A percentile compares a stretch with the other conserved stretches of the same genome.
Evolutionary conservation across 192 early-diverging fungal genomes (phyloP).

Genomic region (Helicostylum pulchrum): DNA sequence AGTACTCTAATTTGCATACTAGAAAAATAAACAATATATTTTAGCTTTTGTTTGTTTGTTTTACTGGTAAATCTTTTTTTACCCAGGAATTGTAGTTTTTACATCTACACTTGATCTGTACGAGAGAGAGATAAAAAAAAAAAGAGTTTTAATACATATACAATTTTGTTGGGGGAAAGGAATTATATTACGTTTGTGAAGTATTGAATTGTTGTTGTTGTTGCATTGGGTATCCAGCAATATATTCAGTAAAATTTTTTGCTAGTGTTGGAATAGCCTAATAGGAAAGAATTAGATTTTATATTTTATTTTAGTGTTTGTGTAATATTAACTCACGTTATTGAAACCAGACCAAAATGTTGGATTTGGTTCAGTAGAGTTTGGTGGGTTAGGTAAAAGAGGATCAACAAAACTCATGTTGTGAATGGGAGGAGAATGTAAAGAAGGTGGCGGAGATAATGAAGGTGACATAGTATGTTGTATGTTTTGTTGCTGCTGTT

Average conservation of each 20-base stretch:
- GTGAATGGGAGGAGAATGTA: neutral
- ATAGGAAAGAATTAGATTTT: constrained; percentile 1
- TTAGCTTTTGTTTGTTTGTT: neutral
- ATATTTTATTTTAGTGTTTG: neutral
- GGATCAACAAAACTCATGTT: constrained; percentile 22
- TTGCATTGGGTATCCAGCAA: constrained; percentile 17
- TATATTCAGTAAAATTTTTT: constrained; percentile 34
- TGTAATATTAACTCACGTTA: constrained; percentile 18
- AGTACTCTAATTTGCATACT: constrained; percentile 35
- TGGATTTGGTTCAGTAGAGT: neutral
- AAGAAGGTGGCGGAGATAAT: constrained; percentile 17
- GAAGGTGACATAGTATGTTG: constrained; percentile 8
- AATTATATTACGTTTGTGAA: too few relatives aligned
- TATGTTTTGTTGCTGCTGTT: constrained; percentile 3
- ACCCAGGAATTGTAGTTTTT: constrained; percentile 3
- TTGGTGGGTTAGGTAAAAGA: constrained; percentile 14
- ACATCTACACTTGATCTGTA: neutral
- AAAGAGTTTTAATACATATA: neutral
- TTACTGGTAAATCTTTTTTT: neutral
- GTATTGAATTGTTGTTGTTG: neutral
- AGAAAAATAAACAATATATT: constrained; percentile 1
- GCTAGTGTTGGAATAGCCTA: constrained; percentile 30
- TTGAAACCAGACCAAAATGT: constrained; percentile 31
- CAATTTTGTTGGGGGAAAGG: neutral
- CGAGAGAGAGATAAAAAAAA: neutral